phyloP scores from a whole-genome alignment of 305 asterid species.

The Nicotiana rustica region DNA sequence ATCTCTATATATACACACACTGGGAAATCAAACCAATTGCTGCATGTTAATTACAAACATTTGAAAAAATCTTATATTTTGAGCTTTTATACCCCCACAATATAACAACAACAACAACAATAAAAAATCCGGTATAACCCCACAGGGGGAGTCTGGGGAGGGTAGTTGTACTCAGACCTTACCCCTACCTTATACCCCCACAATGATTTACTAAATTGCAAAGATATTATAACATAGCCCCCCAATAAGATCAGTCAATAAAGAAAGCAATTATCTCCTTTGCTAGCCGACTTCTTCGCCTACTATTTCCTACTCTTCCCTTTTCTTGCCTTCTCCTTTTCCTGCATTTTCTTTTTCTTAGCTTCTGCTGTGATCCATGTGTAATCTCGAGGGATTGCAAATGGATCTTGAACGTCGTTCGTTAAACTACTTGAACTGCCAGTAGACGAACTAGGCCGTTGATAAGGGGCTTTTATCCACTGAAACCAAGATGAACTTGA shows the following conservation, averaged over 20 bases:
- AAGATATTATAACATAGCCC: conserved; percentile 5
- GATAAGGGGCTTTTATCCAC: conserved; percentile 91
- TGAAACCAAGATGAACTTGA: conserved; percentile 94
- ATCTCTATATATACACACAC: too few species aligned
- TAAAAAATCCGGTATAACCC: too few species aligned
- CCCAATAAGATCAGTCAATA: background rate
- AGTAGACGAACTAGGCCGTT: conserved; percentile 60
- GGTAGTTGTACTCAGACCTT: too few species aligned
- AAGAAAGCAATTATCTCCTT: background rate
- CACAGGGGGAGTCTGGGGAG: too few species aligned
- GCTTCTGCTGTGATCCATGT: conserved; percentile 85
- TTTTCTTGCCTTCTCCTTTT: conserved; percentile 76
- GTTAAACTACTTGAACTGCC: conserved; percentile 60
- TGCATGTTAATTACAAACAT: conserved; percentile 40
- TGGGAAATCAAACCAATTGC: conserved; percentile 33
- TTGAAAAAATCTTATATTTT: conserved; percentile 46
- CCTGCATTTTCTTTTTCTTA: conserved; percentile 92
- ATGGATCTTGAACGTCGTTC: conserved; percentile 76
- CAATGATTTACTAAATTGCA: conserved; percentile 23
- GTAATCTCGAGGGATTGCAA: conserved; percentile 79
- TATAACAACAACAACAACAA: background rate
- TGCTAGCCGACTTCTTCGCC: background rate
- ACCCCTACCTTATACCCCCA: too few species aligned
- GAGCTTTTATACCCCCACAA: conserved; percentile 50
- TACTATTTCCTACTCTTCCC: conserved; percentile 59